These are phyloP conservation scores for Naganishia vaughanmartiniae DNA, from an alignment of 768 basidiomycete genomes.

Conservation along the genomic window DNA sequence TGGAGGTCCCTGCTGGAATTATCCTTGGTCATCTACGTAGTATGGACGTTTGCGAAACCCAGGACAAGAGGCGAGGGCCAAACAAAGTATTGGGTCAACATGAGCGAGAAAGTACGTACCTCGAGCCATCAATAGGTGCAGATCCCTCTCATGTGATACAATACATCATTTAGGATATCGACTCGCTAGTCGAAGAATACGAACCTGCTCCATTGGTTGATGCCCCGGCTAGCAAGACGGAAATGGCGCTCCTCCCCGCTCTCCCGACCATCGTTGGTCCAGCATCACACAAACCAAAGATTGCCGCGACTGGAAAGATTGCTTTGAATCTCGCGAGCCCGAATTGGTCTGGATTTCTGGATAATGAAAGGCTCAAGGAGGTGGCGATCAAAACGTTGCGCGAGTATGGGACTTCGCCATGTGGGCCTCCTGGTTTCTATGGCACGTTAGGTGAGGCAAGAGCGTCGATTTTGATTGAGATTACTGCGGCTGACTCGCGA, in stretches of 20 bases:
- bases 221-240: slow-evolving; percentile 61
- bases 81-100: slow-evolving; percentile 84
- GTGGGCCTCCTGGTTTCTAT: slow-evolving; percentile 96
- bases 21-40: slow-evolving; percentile 79
- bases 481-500: neutral
- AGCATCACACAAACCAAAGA: slow-evolving; percentile 77
- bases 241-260: slow-evolving; percentile 67
- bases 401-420: slow-evolving; percentile 89
- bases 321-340: slow-evolving; percentile 78
- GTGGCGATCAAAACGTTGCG: slow-evolving; percentile 76
- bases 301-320: slow-evolving; percentile 54
- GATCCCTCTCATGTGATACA: neutral
- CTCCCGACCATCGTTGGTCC: slow-evolving; percentile 77
- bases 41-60: slow-evolving; percentile 84
- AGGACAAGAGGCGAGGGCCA: slow-evolving; percentile 80
- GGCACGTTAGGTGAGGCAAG: slow-evolving; percentile 78
- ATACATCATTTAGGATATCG: slow-evolving; percentile 68
- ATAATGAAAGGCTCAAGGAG: slow-evolving; percentile 81
- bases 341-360: slow-evolving; percentile 87
- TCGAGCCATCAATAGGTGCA: neutral
- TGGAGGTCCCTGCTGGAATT: slow-evolving; percentile 85
- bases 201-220: slow-evolving; percentile 73
- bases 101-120: slow-evolving; percentile 74
- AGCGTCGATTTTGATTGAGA: neutral
- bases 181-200: slow-evolving; percentile 96